Percentiles rank a stretch among this genome's conserved stretches.
Conservation (phyloP, 2,329 filamentous ascomycete genomes). For the Graphilbum sp. region DNA sequence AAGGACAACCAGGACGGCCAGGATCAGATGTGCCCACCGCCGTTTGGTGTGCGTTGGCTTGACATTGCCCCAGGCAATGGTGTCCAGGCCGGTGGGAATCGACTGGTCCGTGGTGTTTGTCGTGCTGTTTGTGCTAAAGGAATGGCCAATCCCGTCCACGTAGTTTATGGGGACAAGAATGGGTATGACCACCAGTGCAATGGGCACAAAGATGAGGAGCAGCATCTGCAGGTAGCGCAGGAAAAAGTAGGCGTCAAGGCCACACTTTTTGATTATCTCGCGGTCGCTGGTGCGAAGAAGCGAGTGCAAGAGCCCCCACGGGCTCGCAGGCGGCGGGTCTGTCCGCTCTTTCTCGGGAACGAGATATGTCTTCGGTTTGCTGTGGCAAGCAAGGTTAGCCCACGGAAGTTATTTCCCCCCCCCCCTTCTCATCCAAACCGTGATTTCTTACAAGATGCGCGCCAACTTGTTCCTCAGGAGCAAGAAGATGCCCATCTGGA, state of each 20-base stretch:
- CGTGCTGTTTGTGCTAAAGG: conserved; percentile 24
- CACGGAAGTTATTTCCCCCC: no score
- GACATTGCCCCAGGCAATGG: conserved; percentile 81
- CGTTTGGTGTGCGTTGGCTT: conserved; percentile 43
- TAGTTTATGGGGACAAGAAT: conserved; percentile 78
- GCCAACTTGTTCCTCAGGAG: conserved; percentile 62
- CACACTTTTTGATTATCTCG: conserved; percentile 87
- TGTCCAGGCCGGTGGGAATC: conserved; percentile 50
- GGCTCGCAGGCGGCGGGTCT: conserved; percentile 46
- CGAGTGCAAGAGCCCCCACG: conserved; percentile 34
- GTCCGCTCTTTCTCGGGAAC: conserved; percentile 75
- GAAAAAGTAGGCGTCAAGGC: conserved; percentile 95
- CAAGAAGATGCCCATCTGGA: conserved; percentile 55
- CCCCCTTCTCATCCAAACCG: no score
- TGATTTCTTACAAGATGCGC: conserved; percentile 70
- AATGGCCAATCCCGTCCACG: conserved; percentile 47
- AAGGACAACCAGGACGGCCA: conserved; percentile 61
- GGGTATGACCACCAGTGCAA: conserved; percentile 62
- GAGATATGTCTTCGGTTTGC: conserved; percentile 70
- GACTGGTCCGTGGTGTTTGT: conserved; percentile 19
- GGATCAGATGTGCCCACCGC: conserved; percentile 70
- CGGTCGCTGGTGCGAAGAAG: conserved; percentile 55
- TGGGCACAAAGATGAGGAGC: conserved; percentile 79
- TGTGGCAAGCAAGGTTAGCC: conserved; percentile 17
- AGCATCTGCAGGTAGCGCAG: conserved; percentile 66